Evolutionary conservation across 2,329 filamentous ascomycete genomes (phyloP), one percentile per base, ranked within the genome.

Genomic region (Endocalyx cinctus): DNA sequence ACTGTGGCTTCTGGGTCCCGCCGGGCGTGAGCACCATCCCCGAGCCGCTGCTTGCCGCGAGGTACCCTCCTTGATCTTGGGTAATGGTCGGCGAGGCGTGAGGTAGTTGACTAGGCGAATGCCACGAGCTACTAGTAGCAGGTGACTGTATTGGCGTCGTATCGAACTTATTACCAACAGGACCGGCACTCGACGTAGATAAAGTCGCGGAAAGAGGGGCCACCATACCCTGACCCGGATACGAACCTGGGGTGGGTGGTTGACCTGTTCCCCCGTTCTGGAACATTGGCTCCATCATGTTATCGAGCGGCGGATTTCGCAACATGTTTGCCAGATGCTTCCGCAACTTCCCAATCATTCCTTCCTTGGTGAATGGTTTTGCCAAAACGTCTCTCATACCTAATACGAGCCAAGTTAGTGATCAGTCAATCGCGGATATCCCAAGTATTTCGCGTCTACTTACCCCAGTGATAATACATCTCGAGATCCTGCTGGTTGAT

Each of bases 361-460:
- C 86, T 47, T 88, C 84, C 50, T 84, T 83, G 5, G 92, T 98
- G 58, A 98, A 98, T 0, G 92, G 92, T 56, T 98, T 98, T 0
- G 92, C 90, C 39, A 98, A 67, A 13, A 98, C 90, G 54, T 95
- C 92, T 54, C 95, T 94, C 89, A 98, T 96, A 27, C 90, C 89
- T 95, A 48, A 6, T 23, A 8, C 20, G n/a, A 15, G 18, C 32
- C 6, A 29, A 17, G 20, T 37, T 37, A 45, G 43, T 41, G 38
- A 36, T 32, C n/a, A 31, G 25, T n/a, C n/a, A n/a, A n/a, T n/a
- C n/a, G n/a, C n/a, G n/a, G n/a, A n/a, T n/a, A n/a, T n/a, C n/a
- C n/a, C n/a, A n/a, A n/a, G n/a, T n/a, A n/a, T n/a, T n/a, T n/a
- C n/a, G n/a, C n/a, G n/a, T n/a, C n/a, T n/a, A 60, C 82, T 69